phyloP scores from a whole-genome alignment of 176 grass and related monocot genomes.

The Alopecurus myosuroides region DNA sequence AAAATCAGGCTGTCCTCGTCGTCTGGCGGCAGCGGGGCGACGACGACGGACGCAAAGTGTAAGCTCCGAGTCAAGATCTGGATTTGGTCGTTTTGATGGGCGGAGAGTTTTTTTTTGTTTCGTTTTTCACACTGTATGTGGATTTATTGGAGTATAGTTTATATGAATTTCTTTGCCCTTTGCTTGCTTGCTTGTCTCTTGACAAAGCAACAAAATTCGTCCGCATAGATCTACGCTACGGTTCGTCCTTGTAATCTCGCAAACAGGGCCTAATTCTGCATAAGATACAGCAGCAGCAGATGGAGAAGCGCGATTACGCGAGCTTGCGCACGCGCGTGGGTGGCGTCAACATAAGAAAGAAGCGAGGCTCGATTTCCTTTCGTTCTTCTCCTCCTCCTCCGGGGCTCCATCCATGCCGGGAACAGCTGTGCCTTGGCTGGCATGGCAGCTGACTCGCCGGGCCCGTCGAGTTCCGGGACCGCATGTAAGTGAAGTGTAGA shows the following conservation, averaged over 20 bases:
- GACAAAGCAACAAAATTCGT: neutral
- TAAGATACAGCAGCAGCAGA: neutral
- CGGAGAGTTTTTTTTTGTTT: constrained; percentile 27
- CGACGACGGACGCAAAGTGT: constrained; percentile 64
- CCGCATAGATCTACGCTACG: neutral
- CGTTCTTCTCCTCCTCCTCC: neutral
- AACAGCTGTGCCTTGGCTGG: constrained; percentile 6
- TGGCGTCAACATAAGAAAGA: constrained; percentile 9
- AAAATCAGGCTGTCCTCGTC: neutral
- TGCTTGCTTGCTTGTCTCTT: neutral
- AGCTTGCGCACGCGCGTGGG: neutral
- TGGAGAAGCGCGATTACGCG: neutral
- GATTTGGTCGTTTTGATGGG: constrained; percentile 82
- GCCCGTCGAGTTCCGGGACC: neutral
- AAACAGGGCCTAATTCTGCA: neutral
- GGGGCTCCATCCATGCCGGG: neutral
- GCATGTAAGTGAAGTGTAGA: neutral
- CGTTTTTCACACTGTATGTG: constrained; percentile 43
- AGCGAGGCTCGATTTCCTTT: constrained; percentile 6
- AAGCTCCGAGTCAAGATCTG: constrained; percentile 90
- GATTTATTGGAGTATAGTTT: constrained; percentile 63
- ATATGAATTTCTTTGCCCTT: constrained; percentile 18
- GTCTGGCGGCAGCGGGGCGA: neutral
- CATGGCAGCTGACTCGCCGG: constrained; percentile 30
- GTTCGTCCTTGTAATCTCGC: neutral